phyloP scores from a whole-genome alignment of 2,329 filamentous ascomycete genomes.

The Fusarium mexicanum region DNA sequence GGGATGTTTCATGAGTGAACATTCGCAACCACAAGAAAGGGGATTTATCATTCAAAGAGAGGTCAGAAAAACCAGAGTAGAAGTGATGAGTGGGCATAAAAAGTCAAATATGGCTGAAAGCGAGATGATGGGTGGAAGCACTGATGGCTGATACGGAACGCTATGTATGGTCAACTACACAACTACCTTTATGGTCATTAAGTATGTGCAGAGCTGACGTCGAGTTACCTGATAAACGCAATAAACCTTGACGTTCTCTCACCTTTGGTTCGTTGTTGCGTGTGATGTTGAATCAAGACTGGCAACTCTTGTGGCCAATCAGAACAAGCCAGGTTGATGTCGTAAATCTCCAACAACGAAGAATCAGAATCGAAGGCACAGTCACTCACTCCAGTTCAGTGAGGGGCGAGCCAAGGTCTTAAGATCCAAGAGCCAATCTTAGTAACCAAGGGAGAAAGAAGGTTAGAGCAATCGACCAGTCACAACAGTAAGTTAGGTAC shows the following conservation, averaged over 20 bases:
- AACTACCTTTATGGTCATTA: not conserved
- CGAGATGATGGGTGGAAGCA: not conserved
- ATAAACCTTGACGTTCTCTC: slow-evolving; percentile 20
- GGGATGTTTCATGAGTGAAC: slow-evolving; percentile 27
- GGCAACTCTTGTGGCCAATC: slow-evolving; percentile 19
- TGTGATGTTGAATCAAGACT: slow-evolving; percentile 28
- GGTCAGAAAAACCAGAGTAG: not conserved
- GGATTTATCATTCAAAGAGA: not conserved
- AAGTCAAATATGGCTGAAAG: not conserved
- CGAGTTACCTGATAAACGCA: slow-evolving; percentile 7
- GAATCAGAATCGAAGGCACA: not conserved
- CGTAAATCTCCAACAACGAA: slow-evolving; percentile 7
- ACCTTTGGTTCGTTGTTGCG: slow-evolving; percentile 1
- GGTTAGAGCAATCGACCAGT: not conserved
- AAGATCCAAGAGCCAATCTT: slow-evolving; percentile 1
- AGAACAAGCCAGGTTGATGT: slow-evolving; percentile 24
- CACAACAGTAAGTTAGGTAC: slow-evolving; percentile 40
- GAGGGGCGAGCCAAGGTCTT: not conserved
- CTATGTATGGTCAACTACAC: not conserved
- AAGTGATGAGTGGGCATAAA: not conserved
- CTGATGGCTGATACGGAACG: not conserved
- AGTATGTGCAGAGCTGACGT: not conserved
- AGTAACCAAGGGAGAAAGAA: not conserved
- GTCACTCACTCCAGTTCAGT: not conserved
- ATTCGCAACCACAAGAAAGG: slow-evolving; percentile 20